Evolutionary conservation across 2,329 filamentous ascomycete species (phyloP).

Genomic region (Aspergillus novofumigatus): DNA sequence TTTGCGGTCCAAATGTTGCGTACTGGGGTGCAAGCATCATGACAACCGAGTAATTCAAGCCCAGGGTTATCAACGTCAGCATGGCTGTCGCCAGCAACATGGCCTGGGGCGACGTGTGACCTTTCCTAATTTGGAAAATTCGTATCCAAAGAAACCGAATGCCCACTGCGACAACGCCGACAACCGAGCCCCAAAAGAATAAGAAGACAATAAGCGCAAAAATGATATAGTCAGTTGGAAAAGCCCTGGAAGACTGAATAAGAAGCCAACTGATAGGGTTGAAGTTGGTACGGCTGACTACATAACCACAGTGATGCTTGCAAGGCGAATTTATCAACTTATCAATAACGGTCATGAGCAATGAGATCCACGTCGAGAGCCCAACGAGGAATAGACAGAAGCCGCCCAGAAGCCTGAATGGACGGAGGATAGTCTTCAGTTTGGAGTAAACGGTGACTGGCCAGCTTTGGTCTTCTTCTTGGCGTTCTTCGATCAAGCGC

Average conservation of each 20-base stretch:
- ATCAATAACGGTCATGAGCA: conserved; percentile 94
- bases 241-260: conserved; percentile 73
- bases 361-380: conserved; percentile 77
- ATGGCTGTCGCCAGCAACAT: conserved; percentile 87
- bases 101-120: conserved; percentile 86
- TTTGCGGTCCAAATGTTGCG: conserved; percentile 88
- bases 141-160: conserved; percentile 96
- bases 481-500: conserved; percentile 66
- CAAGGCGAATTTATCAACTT: conserved; percentile 95
- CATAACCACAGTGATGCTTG: conserved; percentile 85
- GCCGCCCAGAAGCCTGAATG: conserved; percentile 82
- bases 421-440: conserved; percentile 74
- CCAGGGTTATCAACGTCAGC: conserved; percentile 82
- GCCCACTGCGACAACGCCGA: conserved; percentile 79
- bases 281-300: conserved; percentile 83
- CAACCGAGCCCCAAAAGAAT: conserved; percentile 82
- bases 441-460: conserved; percentile 75
- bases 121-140: conserved; percentile 85
- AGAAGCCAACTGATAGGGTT: conserved; percentile 92
- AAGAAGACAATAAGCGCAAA: conserved; percentile 81
- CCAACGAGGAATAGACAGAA: conserved; percentile 70
- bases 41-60: conserved; percentile 85
- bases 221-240: conserved; percentile 88
- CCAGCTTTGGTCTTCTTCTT: conserved; percentile 69
- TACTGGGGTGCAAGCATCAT: conserved; percentile 97